Percentiles rank a stretch among this genome's conserved stretches.
These are phyloP conservation scores for Neonectria magnoliae DNA, from an alignment of 2,329 filamentous ascomycete genomes.

Conservation along the genomic window DNA sequence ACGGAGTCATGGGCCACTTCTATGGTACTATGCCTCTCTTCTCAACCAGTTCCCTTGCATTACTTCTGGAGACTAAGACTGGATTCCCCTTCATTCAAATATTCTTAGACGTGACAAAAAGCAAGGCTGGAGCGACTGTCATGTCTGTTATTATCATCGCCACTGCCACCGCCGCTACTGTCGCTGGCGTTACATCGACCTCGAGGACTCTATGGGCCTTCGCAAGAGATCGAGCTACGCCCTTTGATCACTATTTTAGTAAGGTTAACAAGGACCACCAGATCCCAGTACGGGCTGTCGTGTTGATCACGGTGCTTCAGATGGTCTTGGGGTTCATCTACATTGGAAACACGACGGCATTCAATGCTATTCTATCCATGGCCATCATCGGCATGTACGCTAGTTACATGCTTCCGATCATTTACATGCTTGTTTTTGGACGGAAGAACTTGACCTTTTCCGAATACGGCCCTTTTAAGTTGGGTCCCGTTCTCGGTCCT, in stretches of 20 bases:
- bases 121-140: slow-evolving; percentile 38
- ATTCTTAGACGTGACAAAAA: slow-evolving; percentile 45
- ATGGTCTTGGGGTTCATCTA: slow-evolving; percentile 51
- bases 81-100: slow-evolving; percentile 57
- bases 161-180: slow-evolving; percentile 44
- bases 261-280: slow-evolving; percentile 45
- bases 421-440: slow-evolving; percentile 50
- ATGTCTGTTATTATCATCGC: slow-evolving; percentile 44
- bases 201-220: slow-evolving; percentile 53
- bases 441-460: slow-evolving; percentile 35
- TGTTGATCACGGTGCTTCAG: slow-evolving; percentile 40
- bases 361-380: slow-evolving; percentile 54
- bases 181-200: slow-evolving; percentile 48
- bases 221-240: slow-evolving; percentile 50
- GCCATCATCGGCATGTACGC: slow-evolving; percentile 55
- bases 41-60: slow-evolving; percentile 51
- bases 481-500: slow-evolving; percentile 47
- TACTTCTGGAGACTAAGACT: slow-evolving; percentile 51
- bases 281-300: slow-evolving; percentile 47
- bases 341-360: slow-evolving; percentile 53
- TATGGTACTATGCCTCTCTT: slow-evolving; percentile 56
- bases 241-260: slow-evolving; percentile 50
- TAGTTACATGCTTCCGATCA: slow-evolving; percentile 54
- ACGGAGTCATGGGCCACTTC: slow-evolving; percentile 56
- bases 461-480: slow-evolving; percentile 38